Percentiles rank a stretch among this genome's conserved stretches.
phyloP scores from a whole-genome alignment of 1,284 basidiomycete species.

The Veloboletus limbatus region DNA sequence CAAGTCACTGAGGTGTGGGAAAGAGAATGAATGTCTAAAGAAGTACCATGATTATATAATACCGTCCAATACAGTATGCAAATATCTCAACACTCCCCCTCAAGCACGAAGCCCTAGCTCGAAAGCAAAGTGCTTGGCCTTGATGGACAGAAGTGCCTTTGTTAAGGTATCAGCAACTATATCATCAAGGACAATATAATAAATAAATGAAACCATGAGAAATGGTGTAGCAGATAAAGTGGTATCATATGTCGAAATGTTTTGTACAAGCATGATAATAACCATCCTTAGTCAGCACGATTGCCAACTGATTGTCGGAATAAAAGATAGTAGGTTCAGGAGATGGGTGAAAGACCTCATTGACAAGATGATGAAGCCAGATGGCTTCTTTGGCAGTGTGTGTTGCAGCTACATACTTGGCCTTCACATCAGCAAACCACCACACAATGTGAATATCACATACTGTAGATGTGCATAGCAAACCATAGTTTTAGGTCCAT shows the following conservation, averaged over 20 bases:
- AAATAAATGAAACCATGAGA: too few species aligned
- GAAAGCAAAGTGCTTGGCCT: background rate
- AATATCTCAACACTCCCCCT: conserved; percentile 9
- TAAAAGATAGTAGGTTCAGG: conserved; percentile 12
- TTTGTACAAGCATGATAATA: conserved; percentile 27
- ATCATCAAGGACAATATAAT: too few species aligned
- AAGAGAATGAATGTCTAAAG: too few species aligned
- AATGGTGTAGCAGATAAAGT: conserved; percentile 1
- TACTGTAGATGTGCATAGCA: too few species aligned
- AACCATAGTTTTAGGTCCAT: too few species aligned
- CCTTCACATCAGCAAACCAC: too few species aligned
- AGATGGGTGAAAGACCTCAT: conserved; percentile 4
- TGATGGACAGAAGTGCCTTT: background rate
- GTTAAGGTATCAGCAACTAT: conserved; percentile 1
- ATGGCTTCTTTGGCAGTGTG: conserved; percentile 21
- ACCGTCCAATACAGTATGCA: too few species aligned
- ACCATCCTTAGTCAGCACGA: conserved; percentile 29
- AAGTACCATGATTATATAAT: too few species aligned
- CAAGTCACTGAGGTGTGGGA: too few species aligned
- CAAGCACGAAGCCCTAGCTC: conserved; percentile 7
- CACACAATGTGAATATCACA: too few species aligned
- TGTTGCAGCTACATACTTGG: conserved; percentile 31
- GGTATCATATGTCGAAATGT: conserved; percentile 33
- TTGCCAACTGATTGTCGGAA: conserved; percentile 33
- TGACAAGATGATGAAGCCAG: conserved; percentile 17